These are phyloP conservation scores for Mycena vulgaris DNA, from an alignment of 768 basidiomycete species.

Conservation along the genomic window DNA sequence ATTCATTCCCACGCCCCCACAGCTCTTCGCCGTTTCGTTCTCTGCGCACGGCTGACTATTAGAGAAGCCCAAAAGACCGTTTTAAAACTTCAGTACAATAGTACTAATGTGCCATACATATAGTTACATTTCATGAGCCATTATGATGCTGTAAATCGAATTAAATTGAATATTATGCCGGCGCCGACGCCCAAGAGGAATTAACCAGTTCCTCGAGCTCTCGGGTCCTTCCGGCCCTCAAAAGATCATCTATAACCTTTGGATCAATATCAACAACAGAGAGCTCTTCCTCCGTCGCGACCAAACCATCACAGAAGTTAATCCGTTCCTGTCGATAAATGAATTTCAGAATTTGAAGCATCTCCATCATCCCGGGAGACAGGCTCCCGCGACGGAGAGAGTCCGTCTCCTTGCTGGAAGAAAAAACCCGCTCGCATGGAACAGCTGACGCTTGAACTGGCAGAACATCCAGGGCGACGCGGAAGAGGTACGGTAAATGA, in stretches of 20 bases:
- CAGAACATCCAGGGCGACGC: conserved; percentile 15
- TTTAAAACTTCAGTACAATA: too few species aligned
- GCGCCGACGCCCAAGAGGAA: background rate
- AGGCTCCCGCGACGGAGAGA: background rate
- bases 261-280: background rate
- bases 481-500: background rate
- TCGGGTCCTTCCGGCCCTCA: background rate
- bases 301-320: background rate
- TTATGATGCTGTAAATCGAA: too few species aligned
- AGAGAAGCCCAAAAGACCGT: too few species aligned
- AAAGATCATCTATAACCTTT: background rate
- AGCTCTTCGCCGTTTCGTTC: too few species aligned
- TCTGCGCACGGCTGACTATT: too few species aligned
- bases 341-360: conserved; percentile 25
- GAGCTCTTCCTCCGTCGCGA: conserved; percentile 11
- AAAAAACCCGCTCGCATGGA: conserved; percentile 26
- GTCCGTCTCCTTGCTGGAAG: conserved; percentile 28
- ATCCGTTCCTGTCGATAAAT: conserved; percentile 15
- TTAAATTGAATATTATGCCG: background rate
- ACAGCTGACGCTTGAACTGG: conserved; percentile 20
- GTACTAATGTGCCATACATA: too few species aligned
- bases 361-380: conserved; percentile 10
- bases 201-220: background rate
- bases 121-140: too few species aligned
- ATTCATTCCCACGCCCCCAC: background rate